phyloP scores from a whole-genome alignment of 495 filamentous ascomycete genomes.

The Aspergillus taichungensis region DNA sequence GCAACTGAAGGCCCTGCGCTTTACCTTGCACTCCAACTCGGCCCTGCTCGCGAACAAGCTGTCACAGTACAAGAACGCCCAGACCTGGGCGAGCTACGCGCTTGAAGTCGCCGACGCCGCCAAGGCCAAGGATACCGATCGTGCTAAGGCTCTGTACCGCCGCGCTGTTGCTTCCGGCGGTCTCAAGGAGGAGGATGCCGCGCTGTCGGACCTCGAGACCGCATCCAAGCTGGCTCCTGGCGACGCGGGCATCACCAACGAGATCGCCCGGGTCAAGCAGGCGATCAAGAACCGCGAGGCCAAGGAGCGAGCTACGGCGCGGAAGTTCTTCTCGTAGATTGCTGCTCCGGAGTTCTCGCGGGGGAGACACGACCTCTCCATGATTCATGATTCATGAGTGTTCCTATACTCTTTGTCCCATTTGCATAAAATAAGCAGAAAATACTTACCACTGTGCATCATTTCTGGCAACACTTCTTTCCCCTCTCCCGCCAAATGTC shows the following conservation, averaged over 20 bases:
- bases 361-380: background rate
- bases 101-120: conserved; percentile 50
- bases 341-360: no score
- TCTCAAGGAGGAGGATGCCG: conserved; percentile 79
- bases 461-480: no score
- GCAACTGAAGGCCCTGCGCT: conserved; percentile 63
- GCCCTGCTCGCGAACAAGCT: conserved; percentile 78
- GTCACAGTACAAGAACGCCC: conserved; percentile 55
- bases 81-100: conserved; percentile 62
- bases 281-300: conserved; percentile 58
- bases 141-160: conserved; percentile 81
- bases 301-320: conserved; percentile 83
- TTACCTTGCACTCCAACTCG: conserved; percentile 69
- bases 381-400: conserved; percentile 28
- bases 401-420: conserved; percentile 1
- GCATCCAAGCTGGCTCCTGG: conserved; percentile 66
- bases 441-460: no score
- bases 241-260: conserved; percentile 67
- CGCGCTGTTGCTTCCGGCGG: conserved; percentile 64
- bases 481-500: no score
- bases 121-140: conserved; percentile 62
- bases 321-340: conserved; percentile 68
- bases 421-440: conserved; percentile 5
- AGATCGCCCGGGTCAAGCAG: conserved; percentile 69
- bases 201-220: conserved; percentile 66